phyloP scores from a whole-genome alignment of 805 yeast species.

The Candida michaelii region DNA sequence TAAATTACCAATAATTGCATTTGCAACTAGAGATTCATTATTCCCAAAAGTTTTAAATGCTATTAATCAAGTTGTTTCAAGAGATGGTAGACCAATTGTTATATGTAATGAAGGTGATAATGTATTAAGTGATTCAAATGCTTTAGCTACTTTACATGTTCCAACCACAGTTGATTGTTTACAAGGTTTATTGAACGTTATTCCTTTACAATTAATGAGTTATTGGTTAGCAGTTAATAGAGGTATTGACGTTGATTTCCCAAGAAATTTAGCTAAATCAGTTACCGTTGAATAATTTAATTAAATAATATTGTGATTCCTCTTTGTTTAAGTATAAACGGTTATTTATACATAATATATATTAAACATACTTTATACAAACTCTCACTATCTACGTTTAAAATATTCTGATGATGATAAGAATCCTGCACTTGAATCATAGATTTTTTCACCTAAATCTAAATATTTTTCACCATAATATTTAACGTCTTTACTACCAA shows the following conservation, averaged over 20 bases:
- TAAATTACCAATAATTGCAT: conserved; percentile 87
- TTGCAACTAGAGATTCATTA: conserved; percentile 94
- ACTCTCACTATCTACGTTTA: conserved; percentile 44
- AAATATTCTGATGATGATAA: conserved; percentile 76
- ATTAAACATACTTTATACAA: conserved; percentile 5
- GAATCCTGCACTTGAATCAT: conserved; percentile 68
- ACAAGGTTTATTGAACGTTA: conserved; percentile 92
- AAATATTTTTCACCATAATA: conserved; percentile 65
- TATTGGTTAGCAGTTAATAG: conserved; percentile 95
- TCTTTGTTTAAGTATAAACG: conserved; percentile 5
- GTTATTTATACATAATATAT: conserved; percentile 3
- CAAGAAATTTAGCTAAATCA: conserved; percentile 96
- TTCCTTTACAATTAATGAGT: conserved; percentile 93
- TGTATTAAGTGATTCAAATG: conserved; percentile 54
- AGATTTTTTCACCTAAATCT: conserved; percentile 79
- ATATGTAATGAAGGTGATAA: conserved; percentile 83
- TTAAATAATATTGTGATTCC: conserved; percentile 1
- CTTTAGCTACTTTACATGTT: conserved; percentile 76
- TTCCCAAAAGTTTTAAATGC: conserved; percentile 96
- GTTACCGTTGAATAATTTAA: conserved; percentile 83
- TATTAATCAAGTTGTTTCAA: conserved; percentile 93
- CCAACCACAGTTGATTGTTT: conserved; percentile 96
- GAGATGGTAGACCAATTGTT: conserved; percentile 95
- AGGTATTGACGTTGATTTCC: conserved; percentile 97
- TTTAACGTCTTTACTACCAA: conserved; percentile 46